phyloP scores from a whole-genome alignment of 2,329 filamentous ascomycete genomes.

The Sclerotinia trifoliorum region DNA sequence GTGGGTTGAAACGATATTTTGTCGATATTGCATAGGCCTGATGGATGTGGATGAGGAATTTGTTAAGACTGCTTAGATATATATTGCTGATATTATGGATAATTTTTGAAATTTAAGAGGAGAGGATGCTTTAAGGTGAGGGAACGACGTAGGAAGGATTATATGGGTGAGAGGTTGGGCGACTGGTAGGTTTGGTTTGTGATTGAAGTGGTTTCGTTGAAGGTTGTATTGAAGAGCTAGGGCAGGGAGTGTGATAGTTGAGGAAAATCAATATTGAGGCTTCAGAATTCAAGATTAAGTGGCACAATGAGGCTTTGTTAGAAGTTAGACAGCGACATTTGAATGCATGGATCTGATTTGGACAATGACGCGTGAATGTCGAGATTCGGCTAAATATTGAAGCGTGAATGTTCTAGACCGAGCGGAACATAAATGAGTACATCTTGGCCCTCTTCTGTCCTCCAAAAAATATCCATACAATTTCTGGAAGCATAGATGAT shows the following conservation, averaged over 20 bases:
- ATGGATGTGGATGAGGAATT: constrained; percentile 16
- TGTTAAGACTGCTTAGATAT: neutral
- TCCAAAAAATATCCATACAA: too few species aligned
- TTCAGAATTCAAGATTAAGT: too few species aligned
- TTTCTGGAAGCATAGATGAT: neutral
- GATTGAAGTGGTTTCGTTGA: neutral
- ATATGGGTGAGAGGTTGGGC: constrained; percentile 18
- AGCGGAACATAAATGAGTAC: too few species aligned
- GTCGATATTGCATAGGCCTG: constrained; percentile 9
- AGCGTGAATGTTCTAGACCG: neutral
- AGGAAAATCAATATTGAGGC: neutral
- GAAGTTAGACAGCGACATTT: neutral
- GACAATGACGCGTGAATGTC: neutral
- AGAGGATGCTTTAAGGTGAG: neutral
- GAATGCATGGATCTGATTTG: neutral
- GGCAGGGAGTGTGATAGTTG: neutral
- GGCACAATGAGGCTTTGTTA: too few species aligned
- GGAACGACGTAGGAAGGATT: constrained; percentile 22
- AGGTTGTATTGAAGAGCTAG: neutral
- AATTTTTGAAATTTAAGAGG: constrained; percentile 11
- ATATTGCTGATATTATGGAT: neutral
- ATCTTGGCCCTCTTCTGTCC: neutral
- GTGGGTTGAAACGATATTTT: constrained; percentile 7
- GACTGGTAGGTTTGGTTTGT: constrained; percentile 19
- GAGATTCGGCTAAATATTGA: neutral